Base-by-base conservation (phyloP, 1,284 basidiomycete species). In the Trichosporon asahii region DNA sequence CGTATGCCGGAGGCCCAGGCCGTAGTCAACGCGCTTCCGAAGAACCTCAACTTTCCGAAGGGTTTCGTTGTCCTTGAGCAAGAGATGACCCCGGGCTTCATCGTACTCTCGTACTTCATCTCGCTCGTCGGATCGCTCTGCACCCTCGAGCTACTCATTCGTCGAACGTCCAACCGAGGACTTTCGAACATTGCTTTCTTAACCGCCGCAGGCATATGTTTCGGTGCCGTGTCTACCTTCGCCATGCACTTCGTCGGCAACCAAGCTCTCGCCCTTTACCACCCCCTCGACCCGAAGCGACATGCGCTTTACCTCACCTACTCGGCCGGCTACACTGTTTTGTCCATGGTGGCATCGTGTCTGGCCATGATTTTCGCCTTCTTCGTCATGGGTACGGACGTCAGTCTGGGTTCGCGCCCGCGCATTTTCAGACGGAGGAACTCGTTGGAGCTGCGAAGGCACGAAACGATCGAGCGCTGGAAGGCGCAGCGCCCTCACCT, bases 231-330 rank as follows among this genome's bases (percentile, higher is more conserved):
- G 3, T 84, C 84, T 23, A 84, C 84, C 8, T 85, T 84, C 66
- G 80, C 80, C 67, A 83, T 84, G 82, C 83, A 84, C 72, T 84
- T 84, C 73, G 76, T 85, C 73, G 84, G 84, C 67, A 85, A 85
- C 78, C 83, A 84, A 69, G 76, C 83, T 6, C 76, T 85, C 9
- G 78, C 80, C 0, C 77, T 85, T 0, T 78, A 80, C 55, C 78
- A 81, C 66, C 81, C 83, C 1, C 68, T 73, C 21, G 64, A 69
- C 23, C 68, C 72, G 2, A 57, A 66, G 25, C 77, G 76, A 57
- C 74, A 72, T 4, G 65, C 77, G 1, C 68, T 84, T 0, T 79
- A 79, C 15, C 79, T 85, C 23, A 74, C 79, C 8, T 86, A 86
- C 76, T 70, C 77, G 60, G 76, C 81, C 6, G 83, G 82, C 5